phyloP scores from a whole-genome alignment of 2,329 filamentous ascomycete genomes.

The Cryphonectria nitschkei region DNA sequence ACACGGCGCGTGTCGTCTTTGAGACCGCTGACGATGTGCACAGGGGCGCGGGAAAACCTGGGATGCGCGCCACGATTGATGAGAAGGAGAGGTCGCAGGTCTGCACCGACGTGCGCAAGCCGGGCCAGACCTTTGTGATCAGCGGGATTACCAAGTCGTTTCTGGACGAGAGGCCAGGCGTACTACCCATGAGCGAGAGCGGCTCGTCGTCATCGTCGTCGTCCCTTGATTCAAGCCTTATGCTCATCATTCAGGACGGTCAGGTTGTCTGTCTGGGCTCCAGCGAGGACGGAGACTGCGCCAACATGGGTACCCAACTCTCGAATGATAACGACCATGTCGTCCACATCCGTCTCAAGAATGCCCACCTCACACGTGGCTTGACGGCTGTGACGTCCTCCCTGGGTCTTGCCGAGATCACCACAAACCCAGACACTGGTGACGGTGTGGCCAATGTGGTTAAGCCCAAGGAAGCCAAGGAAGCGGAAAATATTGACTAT shows the following conservation, averaged over 20 bases:
- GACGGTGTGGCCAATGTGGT: constrained; percentile 47
- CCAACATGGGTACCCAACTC: constrained; percentile 33
- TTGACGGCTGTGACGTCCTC: constrained; percentile 52
- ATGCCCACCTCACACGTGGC: constrained; percentile 53
- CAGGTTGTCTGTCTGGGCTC: constrained; percentile 44
- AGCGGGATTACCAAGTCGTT: constrained; percentile 44
- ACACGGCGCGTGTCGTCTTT: constrained; percentile 27
- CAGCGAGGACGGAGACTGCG: constrained; percentile 36
- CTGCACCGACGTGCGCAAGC: constrained; percentile 33
- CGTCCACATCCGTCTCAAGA: constrained; percentile 42
- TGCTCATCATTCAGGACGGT: constrained; percentile 46
- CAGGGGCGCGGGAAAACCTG: constrained; percentile 28
- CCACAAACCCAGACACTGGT: constrained; percentile 46
- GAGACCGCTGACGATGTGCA: constrained; percentile 5
- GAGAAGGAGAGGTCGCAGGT: constrained; percentile 33
- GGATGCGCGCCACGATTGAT: constrained; percentile 34
- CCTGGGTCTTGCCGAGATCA: constrained; percentile 56
- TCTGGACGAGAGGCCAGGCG: constrained; percentile 33
- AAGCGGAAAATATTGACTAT: constrained; percentile 39
- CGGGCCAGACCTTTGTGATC: constrained; percentile 39
- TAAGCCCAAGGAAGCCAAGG: constrained; percentile 28
- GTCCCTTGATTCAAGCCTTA: constrained; percentile 34
- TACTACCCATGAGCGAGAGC: not conserved
- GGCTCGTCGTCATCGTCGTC: not conserved
- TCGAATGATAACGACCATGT: constrained; percentile 28